Base-by-base conservation (phyloP, 148 eudicot genomes). In the Selenicereus undatus region DNA sequence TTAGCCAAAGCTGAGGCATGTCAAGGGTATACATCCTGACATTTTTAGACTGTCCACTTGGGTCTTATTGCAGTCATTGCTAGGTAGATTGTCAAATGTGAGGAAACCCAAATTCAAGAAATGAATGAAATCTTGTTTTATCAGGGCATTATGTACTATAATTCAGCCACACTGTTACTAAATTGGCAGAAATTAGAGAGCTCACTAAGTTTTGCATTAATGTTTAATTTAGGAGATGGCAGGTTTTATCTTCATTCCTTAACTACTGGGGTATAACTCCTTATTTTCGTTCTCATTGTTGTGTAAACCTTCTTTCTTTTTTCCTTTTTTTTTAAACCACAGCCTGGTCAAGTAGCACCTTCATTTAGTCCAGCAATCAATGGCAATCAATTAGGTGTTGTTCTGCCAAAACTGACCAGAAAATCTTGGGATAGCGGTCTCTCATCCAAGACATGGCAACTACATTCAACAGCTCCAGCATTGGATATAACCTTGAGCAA, bases 371-470 rank as follows among this genome's bases (percentile, higher is more conserved):
- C 72, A 48, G 39, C 74, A 32, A 42, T 73, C 65, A 82, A 84
- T 79, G 81, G 72, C 60, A 82, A 81, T 36, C 21, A 54, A 27
- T n/a, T 71, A 56, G 74, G 72, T 50, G 60, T 62, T 39, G 30
- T 30, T 78, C 83, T 83, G 11, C 82, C 24, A 21, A 58, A 77
- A 43, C 71, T 43, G 60, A 66, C 78, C 36, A 73, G 83, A 70
- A 78, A 71, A 51, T n/a, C 74, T 30, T 52, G 82, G 81, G 60
- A 65, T 74, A 66, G 71, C 73, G 74, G 12, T 45, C 74, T 66
- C 65, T 35, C 87, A 74, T 78, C 86, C 73, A 85, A 80, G 80
- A 90, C 80, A 85, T 89, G 98, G 98, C 74, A 79, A 76, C 35
- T 89, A 71, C 78, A 82, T 71, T 92, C 95, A 43, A 82, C 88